Conservation (phyloP, 768 basidiomycete genomes). For the Sarcodon sp. region DNA sequence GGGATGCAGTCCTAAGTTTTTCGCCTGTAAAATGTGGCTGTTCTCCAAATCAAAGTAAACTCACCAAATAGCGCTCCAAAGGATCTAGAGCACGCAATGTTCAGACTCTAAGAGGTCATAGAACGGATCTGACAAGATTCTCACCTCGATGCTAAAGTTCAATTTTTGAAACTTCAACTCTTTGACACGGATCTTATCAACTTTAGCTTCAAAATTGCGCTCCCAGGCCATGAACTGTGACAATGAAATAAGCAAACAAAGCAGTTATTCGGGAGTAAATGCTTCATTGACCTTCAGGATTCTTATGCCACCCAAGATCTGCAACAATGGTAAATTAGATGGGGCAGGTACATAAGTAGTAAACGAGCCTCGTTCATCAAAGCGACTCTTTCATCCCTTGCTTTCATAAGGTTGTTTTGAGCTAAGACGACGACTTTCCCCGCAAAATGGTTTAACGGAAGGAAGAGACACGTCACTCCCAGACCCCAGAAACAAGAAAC, state of each 20-base stretch:
- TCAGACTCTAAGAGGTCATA: constrained; percentile 1
- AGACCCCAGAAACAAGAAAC: constrained; percentile 71
- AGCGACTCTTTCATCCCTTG: constrained; percentile 79
- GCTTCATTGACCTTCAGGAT: constrained; percentile 53
- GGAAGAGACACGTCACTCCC: constrained; percentile 48
- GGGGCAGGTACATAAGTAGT: neutral
- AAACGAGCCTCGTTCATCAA: constrained; percentile 69
- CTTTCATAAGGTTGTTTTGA: constrained; percentile 84
- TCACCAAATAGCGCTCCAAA: constrained; percentile 45
- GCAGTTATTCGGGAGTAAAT: no score
- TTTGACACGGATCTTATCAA: constrained; percentile 60
- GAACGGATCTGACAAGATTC: neutral
- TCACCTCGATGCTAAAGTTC: constrained; percentile 78
- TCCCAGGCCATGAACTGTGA: constrained; percentile 83
- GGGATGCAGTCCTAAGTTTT: constrained; percentile 12
- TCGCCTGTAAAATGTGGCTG: no score
- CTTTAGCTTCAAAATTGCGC: constrained; percentile 70
- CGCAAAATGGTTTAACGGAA: constrained; percentile 76
- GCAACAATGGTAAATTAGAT: neutral
- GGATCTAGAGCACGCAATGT: constrained; percentile 12
- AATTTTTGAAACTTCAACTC: constrained; percentile 78
- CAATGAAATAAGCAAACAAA: no score
- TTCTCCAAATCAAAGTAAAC: no score
- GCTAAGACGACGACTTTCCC: constrained; percentile 67
- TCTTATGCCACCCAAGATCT: constrained; percentile 70